A percentile compares a stretch with the other conserved stretches of the same genome.
Conservation (phyloP, 176 grass and related monocot genomes). For the Oryza rufipogon region DNA sequence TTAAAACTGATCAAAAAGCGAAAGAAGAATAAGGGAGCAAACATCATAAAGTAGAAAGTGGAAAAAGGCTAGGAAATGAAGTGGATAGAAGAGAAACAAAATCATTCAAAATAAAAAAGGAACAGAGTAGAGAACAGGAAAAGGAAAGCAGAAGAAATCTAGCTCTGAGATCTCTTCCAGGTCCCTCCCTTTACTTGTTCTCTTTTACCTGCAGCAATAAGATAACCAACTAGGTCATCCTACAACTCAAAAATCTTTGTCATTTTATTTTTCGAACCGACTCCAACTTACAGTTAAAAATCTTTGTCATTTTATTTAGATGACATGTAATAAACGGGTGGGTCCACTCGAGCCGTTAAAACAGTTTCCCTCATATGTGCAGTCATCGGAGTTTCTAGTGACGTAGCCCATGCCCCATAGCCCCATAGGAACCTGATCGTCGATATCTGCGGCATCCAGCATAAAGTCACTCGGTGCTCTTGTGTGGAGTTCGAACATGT, state of each 20-base stretch:
- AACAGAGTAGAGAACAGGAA: slow-evolving; percentile 5
- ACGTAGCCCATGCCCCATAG: too few species aligned
- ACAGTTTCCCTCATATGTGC: too few species aligned
- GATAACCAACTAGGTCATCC: background rate
- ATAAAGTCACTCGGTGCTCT: background rate
- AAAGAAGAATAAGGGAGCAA: background rate
- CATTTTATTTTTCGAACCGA: too few species aligned
- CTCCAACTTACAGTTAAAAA: too few species aligned
- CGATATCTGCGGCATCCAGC: background rate
- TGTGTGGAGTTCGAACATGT: background rate
- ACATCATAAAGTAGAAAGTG: slow-evolving; percentile 13
- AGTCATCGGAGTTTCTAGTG: too few species aligned
- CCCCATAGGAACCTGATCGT: too few species aligned
- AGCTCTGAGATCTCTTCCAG: slow-evolving; percentile 35
- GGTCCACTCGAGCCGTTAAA: too few species aligned
- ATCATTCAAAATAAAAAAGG: background rate
- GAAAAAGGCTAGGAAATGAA: slow-evolving; percentile 34
- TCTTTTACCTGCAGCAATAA: background rate
- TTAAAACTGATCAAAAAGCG: background rate
- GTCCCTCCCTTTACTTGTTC: background rate
- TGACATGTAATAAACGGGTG: too few species aligned
- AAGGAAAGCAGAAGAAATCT: background rate
- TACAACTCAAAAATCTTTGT: too few species aligned
- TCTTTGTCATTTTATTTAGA: too few species aligned
- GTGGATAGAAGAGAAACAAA: slow-evolving; percentile 30